Base-by-base conservation (phyloP, 1,284 basidiomycete genomes). In the Termitomyces sp. region DNA sequence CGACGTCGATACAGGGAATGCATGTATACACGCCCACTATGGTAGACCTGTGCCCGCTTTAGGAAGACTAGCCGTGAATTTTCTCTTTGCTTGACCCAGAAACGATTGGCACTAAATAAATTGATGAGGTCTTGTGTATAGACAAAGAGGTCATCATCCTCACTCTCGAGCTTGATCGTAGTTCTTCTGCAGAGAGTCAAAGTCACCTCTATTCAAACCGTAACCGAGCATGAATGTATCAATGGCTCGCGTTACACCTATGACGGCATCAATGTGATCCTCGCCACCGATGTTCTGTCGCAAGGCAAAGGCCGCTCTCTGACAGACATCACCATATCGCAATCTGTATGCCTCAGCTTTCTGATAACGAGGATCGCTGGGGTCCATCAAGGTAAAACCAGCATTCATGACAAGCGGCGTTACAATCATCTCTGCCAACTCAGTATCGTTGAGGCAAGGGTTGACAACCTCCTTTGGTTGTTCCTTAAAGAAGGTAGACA, bases 251-350 rank as follows among this genome's bases (percentile, higher is more conserved):
- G 80, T 77, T 21, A 90, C 78, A 30, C 75, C 74, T 30, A 88
- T 77, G 56, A 97, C 84, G 9, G 91, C 87, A 66, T 99, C 97
- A 52, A 95, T 93, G 60, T 96, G 94, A 66, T 95, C 93, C 69
- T 97, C 94, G 30, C 80, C 83, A 70, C 60, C 76, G 57, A 58
- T 78, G 41, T 78, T 77, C 59, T 77, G 74, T 42, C 78, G 78
- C 51, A 93, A 70, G n/a, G 80, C 77, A 14, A 69, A 72, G 3
- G 92, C 85, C 1, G 93, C 93, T 14, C 73, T 73, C 57, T 88
- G 80, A 30, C 93, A 70, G 14, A 91, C 71, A 39, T 82, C 70
- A 2, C 91, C 93, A 56, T 89, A 88, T 13, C 84, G 80, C 19
- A 68, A 64, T 37, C 89, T 85, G 63, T 88, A 80, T 0, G 73